Conservation (phyloP, 2,329 filamentous ascomycete genomes). For the Thermothelomyces thermophilus region DNA sequence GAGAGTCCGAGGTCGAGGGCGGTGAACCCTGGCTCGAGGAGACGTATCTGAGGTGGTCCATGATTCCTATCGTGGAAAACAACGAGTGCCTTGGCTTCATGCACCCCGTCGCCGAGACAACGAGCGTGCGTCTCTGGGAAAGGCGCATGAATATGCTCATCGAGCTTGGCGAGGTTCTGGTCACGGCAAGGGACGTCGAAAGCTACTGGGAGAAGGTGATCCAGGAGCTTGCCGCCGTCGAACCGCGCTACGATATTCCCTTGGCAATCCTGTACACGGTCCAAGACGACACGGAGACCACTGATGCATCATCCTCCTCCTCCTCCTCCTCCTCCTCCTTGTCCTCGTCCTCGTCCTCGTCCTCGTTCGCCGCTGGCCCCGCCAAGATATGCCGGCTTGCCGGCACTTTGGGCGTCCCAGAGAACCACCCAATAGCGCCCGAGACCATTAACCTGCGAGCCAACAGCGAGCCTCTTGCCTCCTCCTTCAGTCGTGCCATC, state of each 20-base stretch:
- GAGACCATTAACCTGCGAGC: conserved; percentile 32
- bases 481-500: conserved; percentile 36
- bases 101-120: conserved; percentile 42
- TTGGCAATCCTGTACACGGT: conserved; percentile 47
- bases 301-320: conserved; percentile 20
- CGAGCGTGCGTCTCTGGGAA: conserved; percentile 42
- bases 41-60: conserved; percentile 43
- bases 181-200: conserved; percentile 38
- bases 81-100: conserved; percentile 40
- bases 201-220: conserved; percentile 44
- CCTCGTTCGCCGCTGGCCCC: conserved; percentile 26
- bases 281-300: conserved; percentile 33
- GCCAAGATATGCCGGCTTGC: conserved; percentile 37
- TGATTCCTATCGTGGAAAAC: conserved; percentile 40
- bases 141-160: conserved; percentile 44
- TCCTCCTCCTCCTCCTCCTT: too few relatives aligned
- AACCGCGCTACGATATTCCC: conserved; percentile 43
- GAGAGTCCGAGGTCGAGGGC: conserved; percentile 28
- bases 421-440: conserved; percentile 38
- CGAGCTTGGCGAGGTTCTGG: conserved; percentile 40
- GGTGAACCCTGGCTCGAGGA: conserved; percentile 35
- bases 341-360: too few relatives aligned
- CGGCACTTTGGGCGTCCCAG: conserved; percentile 41
- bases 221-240: conserved; percentile 37
- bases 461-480: conserved; percentile 33